Base-by-base conservation (phyloP, 768 basidiomycete species). In the Leccinum arenicola region DNA sequence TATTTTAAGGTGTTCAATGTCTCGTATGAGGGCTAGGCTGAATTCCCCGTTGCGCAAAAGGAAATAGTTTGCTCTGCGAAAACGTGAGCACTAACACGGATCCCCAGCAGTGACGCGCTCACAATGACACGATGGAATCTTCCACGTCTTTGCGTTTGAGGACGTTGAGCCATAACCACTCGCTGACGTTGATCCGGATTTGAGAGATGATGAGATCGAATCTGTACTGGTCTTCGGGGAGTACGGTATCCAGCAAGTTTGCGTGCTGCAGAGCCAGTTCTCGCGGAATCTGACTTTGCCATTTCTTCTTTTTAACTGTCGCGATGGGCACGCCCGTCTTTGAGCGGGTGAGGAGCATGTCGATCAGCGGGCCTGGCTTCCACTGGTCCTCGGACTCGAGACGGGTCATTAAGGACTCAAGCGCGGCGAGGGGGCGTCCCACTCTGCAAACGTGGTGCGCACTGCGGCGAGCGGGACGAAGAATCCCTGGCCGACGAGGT, bases 161-260 rank as follows among this genome's bases (percentile, higher is more conserved):
- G 38, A 96, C 88, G 67, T 95, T 93, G 23, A 85, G 73, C 95
- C 94, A 97, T 1, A 97, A 77, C 93, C 94, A 97, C 78, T 97
- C 95, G 68, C 93, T 90, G 53, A 95, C 83, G 58, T 88, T 86
- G 1, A 82, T 87, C 58, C 93, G 78, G 38, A 95, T 91, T 60
- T 87, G 84, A 17, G 83, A 76, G 36, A 97, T 84, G 59, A 87
- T 82, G 33, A 79, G 75, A 69, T 92, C 91, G 66, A 97, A 92
- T 15, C 78, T 81, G 61, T 90, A 87, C 60, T 84, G 84, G 63
- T 93, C 88, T 66, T 91, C 84, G 0, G 89, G 87, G 8, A 91
- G 78, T 4, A 91, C 85, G 9, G 76, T 76, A 60, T 87, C 85
- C 5, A 95, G 72, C 58, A 89, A 64, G 35, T 73, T 77, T 12